Percentiles rank a stretch among this genome's conserved stretches.
These are phyloP conservation scores for Pleurotus salmoneostramineus DNA, from an alignment of 768 basidiomycete species.

Conservation along the genomic window DNA sequence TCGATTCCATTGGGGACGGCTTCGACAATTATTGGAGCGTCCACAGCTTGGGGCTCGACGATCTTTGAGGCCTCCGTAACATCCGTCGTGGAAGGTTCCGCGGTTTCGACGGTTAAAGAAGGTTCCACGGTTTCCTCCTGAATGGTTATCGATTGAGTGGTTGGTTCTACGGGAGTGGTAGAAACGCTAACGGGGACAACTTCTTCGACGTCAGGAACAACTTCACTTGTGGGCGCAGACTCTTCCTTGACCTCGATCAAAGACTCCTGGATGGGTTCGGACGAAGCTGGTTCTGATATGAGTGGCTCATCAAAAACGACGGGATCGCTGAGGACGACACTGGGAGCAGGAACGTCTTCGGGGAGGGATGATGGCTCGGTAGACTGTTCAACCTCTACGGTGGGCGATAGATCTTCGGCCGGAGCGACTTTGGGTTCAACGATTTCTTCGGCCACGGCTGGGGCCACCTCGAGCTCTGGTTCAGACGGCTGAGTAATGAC, in stretches of 20 bases:
- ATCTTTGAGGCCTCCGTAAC: no score
- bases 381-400: neutral
- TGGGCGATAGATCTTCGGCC: neutral
- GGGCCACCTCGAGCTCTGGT: neutral
- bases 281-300: neutral
- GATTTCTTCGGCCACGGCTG: neutral
- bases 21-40: neutral
- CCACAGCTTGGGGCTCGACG: neutral
- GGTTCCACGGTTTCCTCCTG: neutral
- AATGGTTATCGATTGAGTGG: neutral
- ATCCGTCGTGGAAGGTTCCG: neutral
- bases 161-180: neutral
- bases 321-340: neutral
- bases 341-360: no score
- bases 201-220: constrained; percentile 1
- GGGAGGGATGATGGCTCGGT: no score
- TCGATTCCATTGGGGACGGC: neutral
- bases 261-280: neutral
- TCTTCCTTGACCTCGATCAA: neutral
- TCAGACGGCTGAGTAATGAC: no score
- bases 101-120: neutral
- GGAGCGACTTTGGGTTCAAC: neutral
- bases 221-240: neutral
- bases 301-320: neutral
- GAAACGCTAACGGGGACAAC: neutral